These are phyloP conservation scores for Gynochthodes officinalis DNA, from an alignment of 257 asterid species.

Conservation along the genomic window DNA sequence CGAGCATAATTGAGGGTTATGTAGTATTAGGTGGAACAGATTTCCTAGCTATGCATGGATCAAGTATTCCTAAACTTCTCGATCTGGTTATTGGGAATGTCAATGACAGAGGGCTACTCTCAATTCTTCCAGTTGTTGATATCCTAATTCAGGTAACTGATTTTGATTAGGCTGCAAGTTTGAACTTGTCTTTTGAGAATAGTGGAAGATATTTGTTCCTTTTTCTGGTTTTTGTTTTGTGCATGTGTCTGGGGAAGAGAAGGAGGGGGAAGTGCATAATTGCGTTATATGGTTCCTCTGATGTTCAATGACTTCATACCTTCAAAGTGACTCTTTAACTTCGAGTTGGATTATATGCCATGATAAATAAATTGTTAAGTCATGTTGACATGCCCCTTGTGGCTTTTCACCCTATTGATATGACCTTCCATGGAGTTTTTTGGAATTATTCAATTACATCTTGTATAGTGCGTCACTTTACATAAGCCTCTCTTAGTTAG, in stretches of 20 bases:
- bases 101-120: constrained; percentile 78
- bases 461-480: not conserved
- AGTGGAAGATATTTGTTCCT: not conserved
- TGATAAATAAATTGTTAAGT: not conserved
- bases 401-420: not conserved
- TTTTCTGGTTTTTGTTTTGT: too few relatives aligned
- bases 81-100: constrained; percentile 87
- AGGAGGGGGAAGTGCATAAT: too few relatives aligned
- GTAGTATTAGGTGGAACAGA: constrained; percentile 79
- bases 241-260: too few relatives aligned
- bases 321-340: not conserved
- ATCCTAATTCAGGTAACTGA: constrained; percentile 80
- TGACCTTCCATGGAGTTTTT: not conserved
- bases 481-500: not conserved
- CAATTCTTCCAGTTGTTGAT: constrained; percentile 85
- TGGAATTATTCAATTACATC: not conserved
- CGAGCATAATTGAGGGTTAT: constrained; percentile 83
- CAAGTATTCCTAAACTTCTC: constrained; percentile 71
- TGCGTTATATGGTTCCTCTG: too few relatives aligned
- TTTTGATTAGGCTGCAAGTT: not conserved
- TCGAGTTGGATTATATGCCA: not conserved
- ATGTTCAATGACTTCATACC: too few relatives aligned
- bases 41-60: constrained; percentile 76
- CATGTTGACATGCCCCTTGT: not conserved
- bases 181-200: not conserved